Base-by-base conservation (phyloP, 2,329 filamentous ascomycete species). In the Aspergillus sp. region DNA sequence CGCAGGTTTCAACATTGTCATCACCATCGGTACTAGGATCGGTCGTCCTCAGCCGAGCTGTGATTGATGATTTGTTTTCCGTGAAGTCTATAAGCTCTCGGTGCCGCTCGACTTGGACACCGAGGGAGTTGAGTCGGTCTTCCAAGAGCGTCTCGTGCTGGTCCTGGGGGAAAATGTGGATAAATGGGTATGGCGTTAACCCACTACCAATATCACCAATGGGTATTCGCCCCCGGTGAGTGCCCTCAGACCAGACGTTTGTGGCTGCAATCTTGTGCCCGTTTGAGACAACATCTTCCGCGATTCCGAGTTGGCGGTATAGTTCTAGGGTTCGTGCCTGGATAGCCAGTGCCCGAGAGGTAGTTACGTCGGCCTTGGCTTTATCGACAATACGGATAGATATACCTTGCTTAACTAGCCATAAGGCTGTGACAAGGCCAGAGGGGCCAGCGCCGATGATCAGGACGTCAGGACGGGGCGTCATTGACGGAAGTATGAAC, bases 311-410 rank as follows among this genome's bases (percentile, higher is more conserved):
- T 40, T 81, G 80, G 47, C 75, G 75, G 50, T 83, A 76, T 23
- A 83, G 70, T 62, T 84, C 82, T 8, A 82, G 64, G 1, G 77
- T 81, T 8, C 82, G 77, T 12, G 80, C 72, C 56, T 84, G 82
- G 5, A 84, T 66, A 9, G 76, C 73, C 1, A 84, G 66, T 8
- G 73, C 69, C 21, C 73, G 61, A 71, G 81, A 60, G 71, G 69
- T 65, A 35, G 64, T 64, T 44, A 69, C 65, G 45, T 74, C 76
- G 0, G 68, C 70, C 3, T 70, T 70, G 58, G 73, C 67, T 58
- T 78, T 76, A 63, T 81, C 79, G 44, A 84, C 67, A 44, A 84
- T 81, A 48, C 79, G 73, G 4, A 79, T 73, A 2, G 73, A 76
- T 60, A 82, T 75, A 21, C 76, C 75, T 64, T 78, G 81, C 52